Base-by-base conservation (phyloP, 768 basidiomycete species). In the Lenzites betulinus region DNA sequence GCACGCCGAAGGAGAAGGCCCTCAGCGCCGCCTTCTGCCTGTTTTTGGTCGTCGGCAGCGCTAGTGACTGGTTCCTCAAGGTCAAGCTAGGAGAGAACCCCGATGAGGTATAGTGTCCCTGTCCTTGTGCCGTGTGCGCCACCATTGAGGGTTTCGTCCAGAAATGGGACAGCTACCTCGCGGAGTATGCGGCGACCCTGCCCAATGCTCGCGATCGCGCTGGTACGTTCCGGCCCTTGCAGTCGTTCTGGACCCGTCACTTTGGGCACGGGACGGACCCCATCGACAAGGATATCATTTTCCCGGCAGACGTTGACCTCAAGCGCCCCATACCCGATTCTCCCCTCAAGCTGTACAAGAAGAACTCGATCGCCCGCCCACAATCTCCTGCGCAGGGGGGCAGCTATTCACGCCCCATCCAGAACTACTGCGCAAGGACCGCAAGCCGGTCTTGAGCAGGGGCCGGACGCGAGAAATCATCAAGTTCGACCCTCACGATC, bases 131-230 rank as follows among this genome's bases (percentile, higher is more conserved):
- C 13, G 20, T 13, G 20, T 3, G 33, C 16, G 28, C 15, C 2
- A 8, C 3, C 9, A 8, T 51, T 62, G 42, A 65, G 46, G 15
- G 1, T 42, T 47, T 35, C 13, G 11, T 18, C 8, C 54, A 88
- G 86, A 86, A 86, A 76, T 90, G 87, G 87, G 86, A 89, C 64
- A 76, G 72, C 22, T 89, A 86, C 60, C 81, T 90, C 22, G 79
- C 85, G 3, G 78, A 81, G 26, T 89, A 87, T 59, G 74, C 82
- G 5, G 67, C 79, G 22, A 79, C 78, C 54, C 77, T 87, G 22
- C 86, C 87, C 11, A 71, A 68, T 56, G 64, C 66, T 30, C 46
- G 60, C 35, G 75, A 81, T 54, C 78, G 87, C 30, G 82, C 86
- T 3, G 87, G 87, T 1, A 76, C 71, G 0, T 89, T 88, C 75